These are phyloP conservation scores for Ramaria sp. DNA, from an alignment of 768 basidiomycete species.

Conservation along the genomic window DNA sequence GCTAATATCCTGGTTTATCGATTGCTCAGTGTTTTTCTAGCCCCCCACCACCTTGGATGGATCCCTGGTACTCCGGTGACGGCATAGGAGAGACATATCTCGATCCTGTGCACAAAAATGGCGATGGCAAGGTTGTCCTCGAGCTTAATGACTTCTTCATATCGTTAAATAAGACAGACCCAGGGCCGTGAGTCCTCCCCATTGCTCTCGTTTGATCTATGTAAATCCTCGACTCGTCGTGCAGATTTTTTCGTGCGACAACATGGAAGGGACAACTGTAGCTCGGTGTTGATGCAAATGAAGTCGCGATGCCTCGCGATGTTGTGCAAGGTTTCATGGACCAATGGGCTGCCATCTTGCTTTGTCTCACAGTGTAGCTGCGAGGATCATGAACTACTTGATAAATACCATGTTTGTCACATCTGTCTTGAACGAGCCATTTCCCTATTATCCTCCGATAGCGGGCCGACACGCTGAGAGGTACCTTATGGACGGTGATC, in stretches of 20 bases:
- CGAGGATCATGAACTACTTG: too few relatives aligned
- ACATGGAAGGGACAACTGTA: conserved; percentile 17
- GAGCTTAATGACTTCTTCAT: conserved; percentile 15
- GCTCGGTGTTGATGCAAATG: conserved; percentile 20
- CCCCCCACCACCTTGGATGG: conserved; percentile 9
- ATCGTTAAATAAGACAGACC: conserved; percentile 16
- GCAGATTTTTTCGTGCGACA: conserved; percentile 19
- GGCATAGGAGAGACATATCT: conserved; percentile 14
- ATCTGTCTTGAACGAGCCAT: too few relatives aligned
- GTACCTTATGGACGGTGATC: too few relatives aligned
- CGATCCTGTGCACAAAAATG: conserved; percentile 2
- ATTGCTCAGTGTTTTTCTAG: background rate
- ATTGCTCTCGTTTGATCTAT: too few relatives aligned
- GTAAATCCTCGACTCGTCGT: background rate
- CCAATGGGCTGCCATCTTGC: conserved; percentile 5
- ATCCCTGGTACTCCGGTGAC: conserved; percentile 16
- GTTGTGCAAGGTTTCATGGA: conserved; percentile 9
- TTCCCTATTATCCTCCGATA: too few relatives aligned
- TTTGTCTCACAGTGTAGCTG: too few relatives aligned
- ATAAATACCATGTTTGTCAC: too few relatives aligned
- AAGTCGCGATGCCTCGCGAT: conserved; percentile 6
- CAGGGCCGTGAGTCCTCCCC: conserved; percentile 18
- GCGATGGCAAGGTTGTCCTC: conserved; percentile 8
- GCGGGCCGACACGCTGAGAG: too few relatives aligned
- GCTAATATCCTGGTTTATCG: background rate